These are phyloP conservation scores for Rutidosis leptorrhynchoides DNA, from an alignment of 129 eudicot species.

Conservation along the genomic window DNA sequence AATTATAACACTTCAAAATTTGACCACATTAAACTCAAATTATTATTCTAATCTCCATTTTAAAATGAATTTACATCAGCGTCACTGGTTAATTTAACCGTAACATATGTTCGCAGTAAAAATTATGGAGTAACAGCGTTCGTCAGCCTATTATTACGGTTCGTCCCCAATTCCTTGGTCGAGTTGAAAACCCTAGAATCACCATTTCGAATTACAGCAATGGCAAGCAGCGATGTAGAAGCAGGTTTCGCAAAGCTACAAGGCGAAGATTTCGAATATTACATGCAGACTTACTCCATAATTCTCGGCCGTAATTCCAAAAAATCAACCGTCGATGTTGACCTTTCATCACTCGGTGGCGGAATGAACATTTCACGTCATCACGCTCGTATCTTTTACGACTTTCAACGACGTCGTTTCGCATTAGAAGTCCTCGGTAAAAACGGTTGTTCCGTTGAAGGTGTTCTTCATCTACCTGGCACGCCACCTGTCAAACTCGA, in stretches of 20 bases:
- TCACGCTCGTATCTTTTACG: slow-evolving; percentile 99
- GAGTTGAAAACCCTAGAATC: slow-evolving; percentile 40
- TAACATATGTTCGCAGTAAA: no score
- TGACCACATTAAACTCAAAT: no score
- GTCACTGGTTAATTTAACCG: no score
- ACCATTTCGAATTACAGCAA: background rate
- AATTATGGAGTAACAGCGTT: background rate
- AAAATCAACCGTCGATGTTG: slow-evolving; percentile 93
- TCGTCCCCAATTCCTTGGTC: no score
- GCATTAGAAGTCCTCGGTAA: slow-evolving; percentile 96
- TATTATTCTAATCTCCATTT: no score
- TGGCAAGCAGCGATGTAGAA: slow-evolving; percentile 71
- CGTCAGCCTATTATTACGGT: background rate
- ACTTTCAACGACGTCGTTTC: slow-evolving; percentile 93
- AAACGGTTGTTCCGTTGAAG: slow-evolving; percentile 91
- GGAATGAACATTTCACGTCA: slow-evolving; percentile 99
- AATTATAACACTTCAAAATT: no score
- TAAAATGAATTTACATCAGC: no score
- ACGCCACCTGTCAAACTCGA: slow-evolving; percentile 79
- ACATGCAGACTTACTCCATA: slow-evolving; percentile 97
- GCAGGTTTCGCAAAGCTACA: slow-evolving; percentile 95
- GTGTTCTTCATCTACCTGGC: slow-evolving; percentile 86
- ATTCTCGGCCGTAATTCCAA: slow-evolving; percentile 87
- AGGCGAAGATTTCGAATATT: slow-evolving; percentile 95
- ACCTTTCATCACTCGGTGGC: slow-evolving; percentile 89